Evolutionary conservation across 306 rosid species (phyloP).

Genomic region (Cucumis sativus): DNA sequence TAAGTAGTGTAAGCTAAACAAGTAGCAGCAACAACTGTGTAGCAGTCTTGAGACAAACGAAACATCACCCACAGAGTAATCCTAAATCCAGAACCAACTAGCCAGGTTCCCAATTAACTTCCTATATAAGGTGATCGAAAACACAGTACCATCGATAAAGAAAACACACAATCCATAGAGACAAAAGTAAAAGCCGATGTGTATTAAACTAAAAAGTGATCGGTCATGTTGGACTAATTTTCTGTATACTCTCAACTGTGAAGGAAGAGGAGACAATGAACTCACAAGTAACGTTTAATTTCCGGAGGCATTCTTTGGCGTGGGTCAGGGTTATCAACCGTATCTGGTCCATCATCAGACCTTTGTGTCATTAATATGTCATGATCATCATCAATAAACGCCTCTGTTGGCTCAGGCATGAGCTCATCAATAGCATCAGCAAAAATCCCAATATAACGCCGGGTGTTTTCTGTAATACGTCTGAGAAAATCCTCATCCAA

Average conservation of each 20-base stretch:
- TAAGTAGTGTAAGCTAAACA: not conserved
- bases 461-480: slow-evolving; percentile 75
- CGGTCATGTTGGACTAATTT: not conserved
- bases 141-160: not conserved
- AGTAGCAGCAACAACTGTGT: not conserved
- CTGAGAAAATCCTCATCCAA: slow-evolving; percentile 70
- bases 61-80: not conserved
- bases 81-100: not conserved
- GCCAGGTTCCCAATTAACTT: not conserved
- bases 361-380: slow-evolving; percentile 94
- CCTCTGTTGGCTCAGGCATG: slow-evolving; percentile 77
- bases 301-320: slow-evolving; percentile 89
- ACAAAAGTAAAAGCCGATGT: not conserved
- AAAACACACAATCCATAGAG: not conserved
- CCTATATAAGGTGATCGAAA: not conserved
- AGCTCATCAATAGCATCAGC: slow-evolving; percentile 79
- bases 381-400: slow-evolving; percentile 79
- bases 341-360: slow-evolving; percentile 72
- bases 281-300: slow-evolving; percentile 87
- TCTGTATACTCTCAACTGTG: not conserved
- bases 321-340: slow-evolving; percentile 61
- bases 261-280: not conserved
- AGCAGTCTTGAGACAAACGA: not conserved
- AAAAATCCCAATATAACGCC: slow-evolving; percentile 66
- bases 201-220: not conserved